phyloP scores from a whole-genome alignment of 2,329 filamentous ascomycete species.

The Botrytis squamosa region DNA sequence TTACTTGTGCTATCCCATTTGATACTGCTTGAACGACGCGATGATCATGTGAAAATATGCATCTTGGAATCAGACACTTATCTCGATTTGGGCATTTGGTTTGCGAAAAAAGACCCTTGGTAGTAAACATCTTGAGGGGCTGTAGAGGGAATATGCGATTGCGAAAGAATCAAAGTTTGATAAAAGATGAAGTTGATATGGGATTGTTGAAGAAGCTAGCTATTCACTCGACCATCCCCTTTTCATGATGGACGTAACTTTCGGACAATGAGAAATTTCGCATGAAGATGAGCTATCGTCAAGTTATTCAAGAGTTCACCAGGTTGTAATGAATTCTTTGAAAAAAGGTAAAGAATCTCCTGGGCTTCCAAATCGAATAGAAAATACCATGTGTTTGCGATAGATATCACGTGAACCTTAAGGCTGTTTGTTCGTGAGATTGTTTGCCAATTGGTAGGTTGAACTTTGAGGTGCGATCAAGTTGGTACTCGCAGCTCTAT shows the following conservation, averaged over 20 bases:
- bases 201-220: not conserved
- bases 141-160: not conserved
- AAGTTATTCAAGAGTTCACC: not conserved
- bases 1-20: not conserved
- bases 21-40: constrained; percentile 22
- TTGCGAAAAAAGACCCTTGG: constrained; percentile 38
- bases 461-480: not conserved
- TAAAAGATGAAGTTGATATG: not conserved
- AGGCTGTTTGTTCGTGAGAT: not conserved
- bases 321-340: not conserved
- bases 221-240: not conserved
- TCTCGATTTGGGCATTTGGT: constrained; percentile 37
- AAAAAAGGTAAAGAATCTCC: not conserved
- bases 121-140: constrained; percentile 35
- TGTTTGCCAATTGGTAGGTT: not conserved
- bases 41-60: constrained; percentile 35
- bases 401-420: not conserved
- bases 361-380: not conserved
- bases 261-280: not conserved
- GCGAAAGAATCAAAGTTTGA: not conserved
- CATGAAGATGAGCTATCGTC: not conserved
- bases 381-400: not conserved
- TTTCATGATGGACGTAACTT: not conserved
- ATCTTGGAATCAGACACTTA: constrained; percentile 37
- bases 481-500: not conserved